A percentile compares a stretch with the other conserved stretches of the same genome.
Evolutionary conservation across 345 rosid species (phyloP).

Genomic region (Eucalyptus pauciflora): DNA sequence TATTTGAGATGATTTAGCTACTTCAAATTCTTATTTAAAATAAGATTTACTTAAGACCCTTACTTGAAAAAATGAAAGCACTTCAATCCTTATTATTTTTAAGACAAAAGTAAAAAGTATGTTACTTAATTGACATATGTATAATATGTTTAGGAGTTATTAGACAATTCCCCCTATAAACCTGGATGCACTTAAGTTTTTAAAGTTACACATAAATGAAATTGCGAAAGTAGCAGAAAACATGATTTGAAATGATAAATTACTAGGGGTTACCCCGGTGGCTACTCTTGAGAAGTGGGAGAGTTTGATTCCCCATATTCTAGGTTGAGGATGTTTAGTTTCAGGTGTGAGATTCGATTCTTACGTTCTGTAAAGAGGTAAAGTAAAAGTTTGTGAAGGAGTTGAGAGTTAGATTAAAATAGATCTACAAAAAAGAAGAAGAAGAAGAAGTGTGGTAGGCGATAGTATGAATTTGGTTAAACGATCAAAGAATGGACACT

Average conservation of each 20-base stretch:
- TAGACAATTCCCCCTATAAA: not conserved
- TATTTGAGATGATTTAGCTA: no score
- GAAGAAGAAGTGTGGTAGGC: not conserved
- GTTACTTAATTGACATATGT: not conserved
- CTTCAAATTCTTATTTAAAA: fast-evolving
- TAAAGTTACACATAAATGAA: not conserved
- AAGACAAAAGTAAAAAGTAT: not conserved
- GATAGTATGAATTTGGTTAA: not conserved
- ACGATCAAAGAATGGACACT: not conserved
- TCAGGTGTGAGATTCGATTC: fast-evolving
- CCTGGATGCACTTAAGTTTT: not conserved
- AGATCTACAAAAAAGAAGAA: fast-evolving
- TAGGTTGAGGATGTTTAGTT: no score
- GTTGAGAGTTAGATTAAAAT: no score
- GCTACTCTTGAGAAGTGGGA: no score
- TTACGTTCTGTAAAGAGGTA: fast-evolving
- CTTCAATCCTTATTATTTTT: not conserved
- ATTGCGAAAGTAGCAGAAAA: not conserved
- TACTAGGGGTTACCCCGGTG: fast-evolving
- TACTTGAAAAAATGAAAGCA: no score
- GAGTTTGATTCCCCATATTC: no score
- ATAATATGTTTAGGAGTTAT: not conserved
- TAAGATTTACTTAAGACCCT: no score
- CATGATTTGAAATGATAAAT: no score
- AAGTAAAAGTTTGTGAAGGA: fast-evolving